Base-by-base conservation (phyloP, 441 rosid genomes). In the Raphanus hybrid region DNA sequence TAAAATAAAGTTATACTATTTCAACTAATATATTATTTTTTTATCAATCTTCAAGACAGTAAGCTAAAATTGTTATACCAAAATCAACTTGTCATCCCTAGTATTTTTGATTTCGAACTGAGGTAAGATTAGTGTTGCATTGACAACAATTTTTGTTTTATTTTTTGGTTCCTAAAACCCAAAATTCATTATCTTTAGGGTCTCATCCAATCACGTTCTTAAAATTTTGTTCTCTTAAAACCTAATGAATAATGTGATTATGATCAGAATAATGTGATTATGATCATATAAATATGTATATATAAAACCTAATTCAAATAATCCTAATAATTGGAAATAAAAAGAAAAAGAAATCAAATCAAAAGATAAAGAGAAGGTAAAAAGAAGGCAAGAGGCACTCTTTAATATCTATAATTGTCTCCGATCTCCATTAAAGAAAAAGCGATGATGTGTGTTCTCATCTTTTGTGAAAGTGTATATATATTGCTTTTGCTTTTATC, bases 401-500 rank as follows among this genome's bases (percentile, higher is more conserved):
- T 73, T 37, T 67, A 64, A 43, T 65, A 67, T 48, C 48, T 67
- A 66, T 72, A 72, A 34, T 57, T 37, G 43, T 37, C 43, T 37
- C 43, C 43, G 11, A 37, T 37, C 43, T 37, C 81, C 81, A 72
- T 67, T 72, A 78, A 72, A 73, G 74, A 73, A 73, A 78, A 73
- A 78, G 78, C 55, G 60, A 63, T 43, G 82, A 78, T 78, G 78
- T 73, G 75, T 63, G 66, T 63, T 73, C 75, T 78, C 82, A 73
- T 78, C 82, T 78, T 73, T 78, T 78, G 67, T 74, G 82, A 78
- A 78, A 78, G 78, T 48, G 78, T 48, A 48, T 54, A 68, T 73
- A 78, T 78, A 73, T 78, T 78, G 75, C 82, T 78, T 78, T 78
- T 73, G 43, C 82, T 73, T 78, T 78, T 0, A 48, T 1, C 8